These are phyloP conservation scores for Malassezia caprae DNA, from an alignment of 1,284 basidiomycete species.

Conservation along the genomic window DNA sequence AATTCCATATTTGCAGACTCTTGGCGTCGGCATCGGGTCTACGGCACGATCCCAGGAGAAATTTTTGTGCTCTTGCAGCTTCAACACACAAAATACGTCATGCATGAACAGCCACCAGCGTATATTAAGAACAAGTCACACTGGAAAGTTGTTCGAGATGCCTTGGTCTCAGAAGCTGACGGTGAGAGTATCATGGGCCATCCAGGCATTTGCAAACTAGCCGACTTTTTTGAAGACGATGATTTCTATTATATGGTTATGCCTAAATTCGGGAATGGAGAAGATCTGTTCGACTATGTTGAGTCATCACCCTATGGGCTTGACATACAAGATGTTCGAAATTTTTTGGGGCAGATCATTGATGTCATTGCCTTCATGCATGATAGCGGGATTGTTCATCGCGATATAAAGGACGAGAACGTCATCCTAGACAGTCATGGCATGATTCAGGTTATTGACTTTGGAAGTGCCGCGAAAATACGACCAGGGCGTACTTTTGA, in stretches of 20 bases:
- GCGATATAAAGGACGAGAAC: constrained; percentile 98
- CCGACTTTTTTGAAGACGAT: constrained; percentile 95
- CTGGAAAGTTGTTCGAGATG: constrained; percentile 8
- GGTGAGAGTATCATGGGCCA: constrained; percentile 50
- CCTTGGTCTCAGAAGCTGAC: not conserved
- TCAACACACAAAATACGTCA: constrained; percentile 58
- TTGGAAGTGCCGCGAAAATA: constrained; percentile 58
- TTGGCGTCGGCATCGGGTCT: constrained; percentile 86
- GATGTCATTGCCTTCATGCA: constrained; percentile 87
- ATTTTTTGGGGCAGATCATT: constrained; percentile 83
- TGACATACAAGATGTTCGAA: constrained; percentile 63
- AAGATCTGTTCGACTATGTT: constrained; percentile 88
- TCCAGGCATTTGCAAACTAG: constrained; percentile 80
- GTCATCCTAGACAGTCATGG: constrained; percentile 55
- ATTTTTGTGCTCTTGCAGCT: constrained; percentile 86
- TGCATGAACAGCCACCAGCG: constrained; percentile 23
- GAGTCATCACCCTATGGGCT: constrained; percentile 80
- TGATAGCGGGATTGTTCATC: constrained; percentile 83
- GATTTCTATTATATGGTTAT: constrained; percentile 84
- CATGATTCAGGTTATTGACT: constrained; percentile 82
- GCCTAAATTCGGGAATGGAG: constrained; percentile 53
- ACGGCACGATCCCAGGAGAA: constrained; percentile 95
- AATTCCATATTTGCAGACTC: constrained; percentile 95
- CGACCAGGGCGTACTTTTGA: constrained; percentile 89
- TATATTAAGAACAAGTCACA: constrained; percentile 16